phyloP scores from a whole-genome alignment of 1,284 basidiomycete genomes.

The Coniferiporia weirii region DNA sequence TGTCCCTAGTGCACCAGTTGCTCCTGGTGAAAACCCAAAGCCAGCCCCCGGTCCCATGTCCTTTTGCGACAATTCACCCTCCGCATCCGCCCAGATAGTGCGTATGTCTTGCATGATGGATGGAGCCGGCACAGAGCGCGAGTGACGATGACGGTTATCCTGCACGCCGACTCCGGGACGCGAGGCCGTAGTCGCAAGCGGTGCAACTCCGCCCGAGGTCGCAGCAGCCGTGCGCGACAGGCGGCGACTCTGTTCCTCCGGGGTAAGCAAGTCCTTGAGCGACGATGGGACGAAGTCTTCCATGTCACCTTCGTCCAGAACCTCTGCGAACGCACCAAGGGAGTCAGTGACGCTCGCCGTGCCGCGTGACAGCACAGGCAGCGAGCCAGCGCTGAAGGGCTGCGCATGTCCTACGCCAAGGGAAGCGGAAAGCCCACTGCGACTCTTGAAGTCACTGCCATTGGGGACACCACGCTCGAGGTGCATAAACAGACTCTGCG shows the following conservation, averaged over 20 bases:
- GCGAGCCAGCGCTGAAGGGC: conserved; percentile 27
- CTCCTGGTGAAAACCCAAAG: conserved; percentile 8
- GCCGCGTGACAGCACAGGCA: conserved; percentile 19
- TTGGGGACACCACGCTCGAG: conserved; percentile 30
- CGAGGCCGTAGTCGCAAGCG: conserved; percentile 22
- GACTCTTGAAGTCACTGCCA: conserved; percentile 32
- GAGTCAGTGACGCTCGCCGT: conserved; percentile 20
- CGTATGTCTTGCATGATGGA: conserved; percentile 61
- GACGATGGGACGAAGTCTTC: conserved; percentile 87
- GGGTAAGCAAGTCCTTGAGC: conserved; percentile 82
- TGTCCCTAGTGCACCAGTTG: neutral
- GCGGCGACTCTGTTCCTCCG: conserved; percentile 72
- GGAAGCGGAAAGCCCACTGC: conserved; percentile 41
- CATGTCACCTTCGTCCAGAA: conserved; percentile 67
- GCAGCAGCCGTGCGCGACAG: conserved; percentile 63
- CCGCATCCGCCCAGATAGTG: conserved; percentile 59
- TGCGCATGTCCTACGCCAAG: conserved; percentile 35
- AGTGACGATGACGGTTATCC: conserved; percentile 58
- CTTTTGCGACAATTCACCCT: neutral
- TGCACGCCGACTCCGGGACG: conserved; percentile 24
- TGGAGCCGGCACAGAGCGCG: conserved; percentile 71
- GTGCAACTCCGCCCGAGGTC: conserved; percentile 31
- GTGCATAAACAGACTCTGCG: conserved; percentile 50
- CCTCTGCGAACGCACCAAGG: conserved; percentile 27
- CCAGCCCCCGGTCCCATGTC: neutral